These are phyloP conservation scores for Eutrema japonicum DNA, from an alignment of 345 rosid genomes.

Conservation along the genomic window DNA sequence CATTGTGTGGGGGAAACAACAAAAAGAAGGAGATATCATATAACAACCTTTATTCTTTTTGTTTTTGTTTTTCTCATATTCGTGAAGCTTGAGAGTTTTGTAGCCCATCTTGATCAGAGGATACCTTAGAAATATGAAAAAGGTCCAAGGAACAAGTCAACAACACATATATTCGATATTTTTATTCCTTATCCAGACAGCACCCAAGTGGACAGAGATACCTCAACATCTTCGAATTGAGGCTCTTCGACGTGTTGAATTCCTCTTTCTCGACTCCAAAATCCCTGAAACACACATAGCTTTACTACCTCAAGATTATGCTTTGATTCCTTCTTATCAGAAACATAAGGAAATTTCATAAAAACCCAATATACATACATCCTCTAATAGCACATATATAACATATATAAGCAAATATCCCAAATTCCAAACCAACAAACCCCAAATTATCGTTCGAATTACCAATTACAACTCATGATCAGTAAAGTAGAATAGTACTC, in stretches of 20 bases:
- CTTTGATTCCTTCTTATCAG: slow-evolving; percentile 36
- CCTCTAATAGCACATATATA: not conserved
- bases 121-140: slow-evolving; percentile 31
- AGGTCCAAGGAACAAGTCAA: slow-evolving; percentile 32
- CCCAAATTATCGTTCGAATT: not conserved
- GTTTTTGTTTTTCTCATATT: slow-evolving; percentile 13
- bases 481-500: not conserved
- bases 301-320: slow-evolving; percentile 24
- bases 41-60: slow-evolving; percentile 31
- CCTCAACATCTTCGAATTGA: slow-evolving; percentile 33
- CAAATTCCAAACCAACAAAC: not conserved
- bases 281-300: slow-evolving; percentile 19
- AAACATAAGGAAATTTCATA: not conserved
- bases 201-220: slow-evolving; percentile 30
- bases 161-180: slow-evolving; percentile 24
- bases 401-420: slow-evolving; percentile 4
- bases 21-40: slow-evolving; percentile 14
- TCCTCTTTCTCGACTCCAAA: slow-evolving; percentile 7
- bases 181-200: slow-evolving; percentile 40
- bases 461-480: slow-evolving; percentile 1
- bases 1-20: slow-evolving; percentile 30
- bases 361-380: not conserved
- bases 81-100: slow-evolving; percentile 17
- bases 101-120: slow-evolving; percentile 23
- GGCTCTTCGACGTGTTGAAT: slow-evolving; percentile 25